Evolutionary conservation across 2,329 filamentous ascomycete genomes (phyloP).

Genomic region (Aspergillus quadricinctus): DNA sequence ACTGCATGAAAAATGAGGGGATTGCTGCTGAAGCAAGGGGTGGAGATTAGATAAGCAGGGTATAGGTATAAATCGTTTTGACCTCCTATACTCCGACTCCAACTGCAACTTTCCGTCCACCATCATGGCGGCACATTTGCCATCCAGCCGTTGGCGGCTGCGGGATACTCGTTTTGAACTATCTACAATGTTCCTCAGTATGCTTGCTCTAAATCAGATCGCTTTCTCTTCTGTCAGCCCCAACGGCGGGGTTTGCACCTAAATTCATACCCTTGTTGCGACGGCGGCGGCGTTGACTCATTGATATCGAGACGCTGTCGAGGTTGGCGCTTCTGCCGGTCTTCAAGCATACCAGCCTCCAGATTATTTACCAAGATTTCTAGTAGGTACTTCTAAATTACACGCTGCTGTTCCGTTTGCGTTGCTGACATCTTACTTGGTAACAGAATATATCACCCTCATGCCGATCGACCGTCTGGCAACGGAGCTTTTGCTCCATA

Average conservation of each 20-base stretch:
- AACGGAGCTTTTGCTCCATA: conserved; percentile 55
- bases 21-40: neutral
- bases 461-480: conserved; percentile 55
- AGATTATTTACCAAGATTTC: neutral
- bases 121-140: conserved; percentile 19
- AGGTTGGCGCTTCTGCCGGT: neutral
- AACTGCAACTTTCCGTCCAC: conserved; percentile 9
- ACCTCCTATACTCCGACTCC: neutral
- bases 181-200: conserved; percentile 4
- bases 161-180: neutral
- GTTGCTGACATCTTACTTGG: neutral
- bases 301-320: conserved; percentile 11
- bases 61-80: neutral
- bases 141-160: conserved; percentile 17
- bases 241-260: conserved; percentile 32
- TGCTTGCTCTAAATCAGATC: conserved; percentile 2
- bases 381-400: neutral
- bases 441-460: conserved; percentile 6
- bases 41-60: conserved; percentile 19
- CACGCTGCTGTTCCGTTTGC: neutral
- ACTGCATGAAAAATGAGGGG: neutral
- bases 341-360: neutral
- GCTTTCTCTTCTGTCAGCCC: conserved; percentile 19
- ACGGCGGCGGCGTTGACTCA: conserved; percentile 17
- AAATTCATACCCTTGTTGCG: conserved; percentile 13